Base-by-base conservation (phyloP, 768 basidiomycete species). In the Suillus hirtellus region DNA sequence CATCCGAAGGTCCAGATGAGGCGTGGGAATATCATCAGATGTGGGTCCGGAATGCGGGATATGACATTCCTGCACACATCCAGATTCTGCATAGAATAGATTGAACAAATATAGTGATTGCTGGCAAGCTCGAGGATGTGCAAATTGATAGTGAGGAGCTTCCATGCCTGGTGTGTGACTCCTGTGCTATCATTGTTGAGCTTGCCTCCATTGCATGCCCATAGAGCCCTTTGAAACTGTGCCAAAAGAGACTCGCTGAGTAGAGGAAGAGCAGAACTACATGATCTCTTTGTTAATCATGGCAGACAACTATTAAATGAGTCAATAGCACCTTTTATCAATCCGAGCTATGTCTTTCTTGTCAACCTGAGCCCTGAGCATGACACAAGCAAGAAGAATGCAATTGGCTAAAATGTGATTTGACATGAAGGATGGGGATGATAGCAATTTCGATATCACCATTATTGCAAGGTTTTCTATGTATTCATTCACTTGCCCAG, bases 91-190 rank as follows among this genome's bases (percentile, higher is more conserved):
- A 21, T 47, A 5, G 46, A 11, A 4, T 47, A 0, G n/a, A 0
- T 2, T 14, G 24, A 27, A 7, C 2, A 6, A 27, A 1, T 0
- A n/a, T 11, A 11, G 14, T 15, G 5, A 47, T 0, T 0, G 12
- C 10, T 2, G 21, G 46, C 15, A 50, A 15, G 15, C 24, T 27
- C 15, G 2, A 50, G 24, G 2, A 50, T 27, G 24, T 14, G 24
- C 27, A 24, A 50, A 15, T 27, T 50, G 1, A 50, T 27, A 8
- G 15, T 8, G 7, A 50, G 49, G 15, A 50, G 49, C 1, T 50
- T 27, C 14, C 14, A 50, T 50, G 49, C 49, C 7, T 15, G 49
- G 8, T 24, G 24, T 50, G 24, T 2, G 14, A 27, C 49, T 27
- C 8, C 24, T 15, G 24, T 50, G 7, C 14, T 50, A 15, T 50